Percentiles rank a stretch among this genome's conserved stretches.
phyloP scores from a whole-genome alignment of 441 rosid species.

The Gossypium lobatum region DNA sequence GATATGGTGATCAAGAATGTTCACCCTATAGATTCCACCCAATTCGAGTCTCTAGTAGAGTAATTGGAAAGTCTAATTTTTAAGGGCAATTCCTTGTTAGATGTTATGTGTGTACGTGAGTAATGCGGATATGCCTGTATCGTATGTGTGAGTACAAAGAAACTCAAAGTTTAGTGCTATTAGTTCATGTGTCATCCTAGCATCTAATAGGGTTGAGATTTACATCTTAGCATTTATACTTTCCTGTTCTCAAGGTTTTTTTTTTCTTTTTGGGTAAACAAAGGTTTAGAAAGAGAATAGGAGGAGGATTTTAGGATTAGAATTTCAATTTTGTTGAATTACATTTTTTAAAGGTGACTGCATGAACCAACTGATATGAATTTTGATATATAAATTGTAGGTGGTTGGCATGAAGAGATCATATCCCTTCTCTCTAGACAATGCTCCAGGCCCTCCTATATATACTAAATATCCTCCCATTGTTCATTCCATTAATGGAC shows the following conservation, averaged over 20 bases:
- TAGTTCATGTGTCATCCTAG: not conserved
- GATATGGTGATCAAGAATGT: too few relatives aligned
- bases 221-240: not conserved
- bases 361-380: not conserved
- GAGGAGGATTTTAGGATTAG: not conserved
- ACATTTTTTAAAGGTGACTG: not conserved
- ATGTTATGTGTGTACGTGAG: too few relatives aligned
- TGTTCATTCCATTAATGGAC: conserved; percentile 24
- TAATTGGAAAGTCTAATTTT: too few relatives aligned
- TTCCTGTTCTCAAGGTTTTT: not conserved
- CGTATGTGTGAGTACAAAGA: too few relatives aligned
- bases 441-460: conserved; percentile 25
- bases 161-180: too few relatives aligned
- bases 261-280: too few relatives aligned
- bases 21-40: too few relatives aligned
- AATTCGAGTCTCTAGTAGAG: too few relatives aligned
- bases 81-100: too few relatives aligned
- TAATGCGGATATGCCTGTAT: too few relatives aligned
- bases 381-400: conserved; percentile 17
- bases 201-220: not conserved
- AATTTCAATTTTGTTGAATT: not conserved
- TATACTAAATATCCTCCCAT: conserved; percentile 25
- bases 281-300: too few relatives aligned
- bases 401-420: conserved; percentile 50
- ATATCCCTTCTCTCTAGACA: conserved; percentile 37